phyloP scores from a whole-genome alignment of 2,329 filamentous ascomycete species.

The Stemphylium beticola region DNA sequence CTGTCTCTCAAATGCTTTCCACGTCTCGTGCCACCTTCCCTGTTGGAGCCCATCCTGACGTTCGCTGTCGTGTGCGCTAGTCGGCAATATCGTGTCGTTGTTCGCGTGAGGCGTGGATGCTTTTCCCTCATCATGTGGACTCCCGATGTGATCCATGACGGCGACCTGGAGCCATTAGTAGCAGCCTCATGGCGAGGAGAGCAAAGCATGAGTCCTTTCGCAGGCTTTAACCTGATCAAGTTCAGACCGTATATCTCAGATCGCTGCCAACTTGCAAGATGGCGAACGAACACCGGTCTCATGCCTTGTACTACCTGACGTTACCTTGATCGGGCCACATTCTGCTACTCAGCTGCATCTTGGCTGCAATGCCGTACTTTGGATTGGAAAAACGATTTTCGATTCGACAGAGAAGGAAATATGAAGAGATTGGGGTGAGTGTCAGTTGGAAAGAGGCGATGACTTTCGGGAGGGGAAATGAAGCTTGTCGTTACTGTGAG shows the following conservation, averaged over 20 bases:
- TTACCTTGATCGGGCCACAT: constrained; percentile 47
- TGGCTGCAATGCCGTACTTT: constrained; percentile 38
- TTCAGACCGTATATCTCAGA: constrained; percentile 63
- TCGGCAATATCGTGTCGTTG: constrained; percentile 20
- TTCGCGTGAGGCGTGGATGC: constrained; percentile 32
- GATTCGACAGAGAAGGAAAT: background rate
- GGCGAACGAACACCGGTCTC: constrained; percentile 46
- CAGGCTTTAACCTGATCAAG: constrained; percentile 62
- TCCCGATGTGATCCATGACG: constrained; percentile 26
- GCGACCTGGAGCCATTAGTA: constrained; percentile 46
- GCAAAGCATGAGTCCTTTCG: constrained; percentile 61
- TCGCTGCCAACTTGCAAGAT: constrained; percentile 23
- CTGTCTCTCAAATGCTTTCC: constrained; percentile 49
- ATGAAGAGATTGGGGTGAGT: background rate
- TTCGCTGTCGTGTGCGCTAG: constrained; percentile 12
- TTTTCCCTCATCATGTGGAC: constrained; percentile 19
- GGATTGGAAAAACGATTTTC: background rate
- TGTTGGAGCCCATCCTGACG: background rate
- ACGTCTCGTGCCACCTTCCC: constrained; percentile 26
- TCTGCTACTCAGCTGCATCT: constrained; percentile 44
- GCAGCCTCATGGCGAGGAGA: constrained; percentile 23
- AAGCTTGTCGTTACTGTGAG: background rate
- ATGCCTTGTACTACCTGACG: constrained; percentile 41
- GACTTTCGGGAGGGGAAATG: background rate
- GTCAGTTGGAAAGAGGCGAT: background rate